A percentile compares a stretch with the other conserved stretches of the same genome.
These are phyloP conservation scores for Bruguiera parviflora DNA, from an alignment of 345 rosid species.

Conservation along the genomic window DNA sequence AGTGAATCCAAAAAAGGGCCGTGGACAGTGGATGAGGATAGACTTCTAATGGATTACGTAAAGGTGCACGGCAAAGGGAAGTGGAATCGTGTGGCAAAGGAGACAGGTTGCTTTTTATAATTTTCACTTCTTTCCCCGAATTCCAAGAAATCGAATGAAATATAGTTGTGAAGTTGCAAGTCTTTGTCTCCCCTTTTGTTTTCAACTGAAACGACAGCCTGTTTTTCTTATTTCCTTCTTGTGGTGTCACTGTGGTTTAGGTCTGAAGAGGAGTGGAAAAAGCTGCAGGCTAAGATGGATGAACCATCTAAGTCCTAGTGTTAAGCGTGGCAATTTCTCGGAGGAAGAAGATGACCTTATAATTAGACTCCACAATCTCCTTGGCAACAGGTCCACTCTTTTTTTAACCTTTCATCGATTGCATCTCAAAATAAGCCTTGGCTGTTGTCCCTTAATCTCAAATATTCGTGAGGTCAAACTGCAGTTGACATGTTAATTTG, in stretches of 20 bases:
- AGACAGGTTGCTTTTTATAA: conserved; percentile 33
- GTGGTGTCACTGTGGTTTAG: conserved; percentile 6
- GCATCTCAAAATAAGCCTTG: background rate
- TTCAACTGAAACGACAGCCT: background rate
- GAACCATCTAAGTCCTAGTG: conserved; percentile 38
- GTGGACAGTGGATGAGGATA: conserved; percentile 14
- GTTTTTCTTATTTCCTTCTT: background rate
- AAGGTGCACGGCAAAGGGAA: conserved; percentile 57
- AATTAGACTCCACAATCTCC: conserved; percentile 40
- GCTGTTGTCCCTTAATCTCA: too few relatives aligned
- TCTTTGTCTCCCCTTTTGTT: too few relatives aligned
- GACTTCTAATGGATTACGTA: conserved; percentile 49
- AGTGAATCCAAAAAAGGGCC: background rate
- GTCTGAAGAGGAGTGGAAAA: conserved; percentile 42
- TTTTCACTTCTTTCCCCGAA: background rate
- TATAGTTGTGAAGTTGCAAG: too few relatives aligned
- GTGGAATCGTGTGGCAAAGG: conserved; percentile 53
- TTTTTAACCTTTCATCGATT: background rate
- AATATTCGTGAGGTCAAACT: too few relatives aligned
- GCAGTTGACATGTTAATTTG: too few relatives aligned
- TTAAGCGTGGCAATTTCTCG: conserved; percentile 38
- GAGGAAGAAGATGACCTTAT: conserved; percentile 45
- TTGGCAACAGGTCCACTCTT: conserved; percentile 35
- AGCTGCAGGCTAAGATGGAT: conserved; percentile 43
- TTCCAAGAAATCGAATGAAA: background rate